phyloP scores from a whole-genome alignment of 1,284 basidiomycete species.

The Irpex sp. region DNA sequence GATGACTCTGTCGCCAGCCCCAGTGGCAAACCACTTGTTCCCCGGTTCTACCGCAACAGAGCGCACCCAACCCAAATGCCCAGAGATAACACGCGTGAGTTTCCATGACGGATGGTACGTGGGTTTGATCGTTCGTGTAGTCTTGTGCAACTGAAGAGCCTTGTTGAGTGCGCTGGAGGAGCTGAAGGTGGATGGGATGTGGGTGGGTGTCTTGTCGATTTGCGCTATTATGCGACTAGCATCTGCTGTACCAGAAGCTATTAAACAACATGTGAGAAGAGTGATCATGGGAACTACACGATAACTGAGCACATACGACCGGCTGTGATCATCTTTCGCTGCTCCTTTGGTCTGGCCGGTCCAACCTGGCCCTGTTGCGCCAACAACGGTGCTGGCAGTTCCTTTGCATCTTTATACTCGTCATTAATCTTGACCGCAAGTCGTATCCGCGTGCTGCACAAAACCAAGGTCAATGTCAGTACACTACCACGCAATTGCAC shows the following conservation, averaged over 20 bases:
- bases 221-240: conserved; percentile 41
- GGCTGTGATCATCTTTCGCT: conserved; percentile 68
- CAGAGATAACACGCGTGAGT: conserved; percentile 94
- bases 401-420: conserved; percentile 87
- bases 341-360: conserved; percentile 65
- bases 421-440: conserved; percentile 74
- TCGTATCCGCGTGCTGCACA: conserved; percentile 57
- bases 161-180: conserved; percentile 71
- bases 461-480: not conserved
- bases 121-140: conserved; percentile 89
- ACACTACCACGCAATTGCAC: not conserved
- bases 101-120: conserved; percentile 97
- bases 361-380: conserved; percentile 81
- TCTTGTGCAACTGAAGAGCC: conserved; percentile 87
- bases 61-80: conserved; percentile 98
- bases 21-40: conserved; percentile 98
- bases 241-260: not conserved
- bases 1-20: conserved; percentile 96
- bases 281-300: not conserved
- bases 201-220: conserved; percentile 65
- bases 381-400: conserved; percentile 79
- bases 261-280: not conserved
- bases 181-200: conserved; percentile 63
- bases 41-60: conserved; percentile 75
- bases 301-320: conserved; percentile 48